These are phyloP conservation scores for Nakazawaea peltata DNA, from an alignment of 805 yeast genomes.

Conservation along the genomic window DNA sequence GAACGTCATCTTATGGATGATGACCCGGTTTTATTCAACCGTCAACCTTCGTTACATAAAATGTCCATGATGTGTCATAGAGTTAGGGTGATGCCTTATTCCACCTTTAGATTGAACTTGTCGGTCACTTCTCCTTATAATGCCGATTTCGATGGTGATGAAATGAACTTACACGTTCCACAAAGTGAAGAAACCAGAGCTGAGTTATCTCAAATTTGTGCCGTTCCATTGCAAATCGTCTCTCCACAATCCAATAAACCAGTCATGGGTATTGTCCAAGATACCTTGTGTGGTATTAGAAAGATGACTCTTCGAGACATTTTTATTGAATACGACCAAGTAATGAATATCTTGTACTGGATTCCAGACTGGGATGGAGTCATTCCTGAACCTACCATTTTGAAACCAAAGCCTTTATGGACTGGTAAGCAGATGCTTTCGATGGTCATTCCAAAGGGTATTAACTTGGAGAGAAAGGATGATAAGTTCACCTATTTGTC, in stretches of 20 bases:
- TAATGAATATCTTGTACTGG: constrained; percentile 96
- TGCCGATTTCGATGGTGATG: constrained; percentile 99
- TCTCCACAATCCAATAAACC: constrained; percentile 99
- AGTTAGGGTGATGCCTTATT: constrained; percentile 97
- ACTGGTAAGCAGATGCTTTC: constrained; percentile 93
- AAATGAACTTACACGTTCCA: constrained; percentile 98
- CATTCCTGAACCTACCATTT: constrained; percentile 89
- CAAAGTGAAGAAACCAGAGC: constrained; percentile 98
- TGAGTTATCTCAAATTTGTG: constrained; percentile 88
- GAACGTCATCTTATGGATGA: constrained; percentile 97
- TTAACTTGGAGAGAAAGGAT: constrained; percentile 88
- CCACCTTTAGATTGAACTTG: constrained; percentile 91
- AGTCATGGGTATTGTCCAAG: constrained; percentile 99
- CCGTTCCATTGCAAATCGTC: constrained; percentile 95
- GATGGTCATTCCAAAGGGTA: constrained; percentile 91
- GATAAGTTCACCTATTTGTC: constrained; percentile 76
- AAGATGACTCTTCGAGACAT: constrained; percentile 89
- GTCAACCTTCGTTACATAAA: constrained; percentile 98
- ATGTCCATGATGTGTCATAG: constrained; percentile 99
- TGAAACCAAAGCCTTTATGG: constrained; percentile 96
- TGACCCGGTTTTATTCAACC: constrained; percentile 96
- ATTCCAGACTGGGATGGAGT: constrained; percentile 98
- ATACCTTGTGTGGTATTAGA: constrained; percentile 94
- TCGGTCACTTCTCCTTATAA: constrained; percentile 99
- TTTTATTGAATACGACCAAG: constrained; percentile 86